These are phyloP conservation scores for Linum tenue DNA, from an alignment of 345 rosid species.

Conservation along the genomic window DNA sequence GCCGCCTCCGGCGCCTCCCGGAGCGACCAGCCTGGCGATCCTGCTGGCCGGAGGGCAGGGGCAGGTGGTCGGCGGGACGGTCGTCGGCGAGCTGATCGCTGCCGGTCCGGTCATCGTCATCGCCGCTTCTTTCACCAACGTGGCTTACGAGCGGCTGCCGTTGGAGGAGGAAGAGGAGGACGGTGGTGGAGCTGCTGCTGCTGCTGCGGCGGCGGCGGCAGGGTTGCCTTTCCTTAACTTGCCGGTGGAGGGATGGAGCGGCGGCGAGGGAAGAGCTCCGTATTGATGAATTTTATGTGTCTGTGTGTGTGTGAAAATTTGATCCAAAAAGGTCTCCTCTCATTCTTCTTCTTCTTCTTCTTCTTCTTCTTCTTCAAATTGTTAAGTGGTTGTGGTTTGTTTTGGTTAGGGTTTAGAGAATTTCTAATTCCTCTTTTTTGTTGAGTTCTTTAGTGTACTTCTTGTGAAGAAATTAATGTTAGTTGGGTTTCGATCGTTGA, in stretches of 20 bases:
- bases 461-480: too few species aligned
- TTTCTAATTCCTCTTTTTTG: too few species aligned
- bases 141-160: background rate
- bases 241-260: slow-evolving; percentile 73
- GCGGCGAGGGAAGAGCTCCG: slow-evolving; percentile 18
- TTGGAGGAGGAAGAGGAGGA: background rate
- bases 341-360: too few species aligned
- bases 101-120: background rate
- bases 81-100: background rate
- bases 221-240: slow-evolving; percentile 86
- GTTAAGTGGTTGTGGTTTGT: too few species aligned
- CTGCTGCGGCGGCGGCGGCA: slow-evolving; percentile 17
- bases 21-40: background rate
- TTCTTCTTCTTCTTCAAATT: too few species aligned
- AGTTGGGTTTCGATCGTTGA: too few species aligned
- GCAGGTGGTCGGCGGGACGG: background rate
- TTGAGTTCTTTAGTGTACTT: too few species aligned
- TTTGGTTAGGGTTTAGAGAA: too few species aligned
- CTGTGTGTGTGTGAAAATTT: background rate
- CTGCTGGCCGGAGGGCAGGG: background rate
- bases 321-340: background rate
- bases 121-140: background rate
- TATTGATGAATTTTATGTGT: background rate
- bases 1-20: background rate
- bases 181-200: background rate